Evolutionary conservation across 495 filamentous ascomycete genomes (phyloP).

Genomic region (Thermothielavioides terrestris): DNA sequence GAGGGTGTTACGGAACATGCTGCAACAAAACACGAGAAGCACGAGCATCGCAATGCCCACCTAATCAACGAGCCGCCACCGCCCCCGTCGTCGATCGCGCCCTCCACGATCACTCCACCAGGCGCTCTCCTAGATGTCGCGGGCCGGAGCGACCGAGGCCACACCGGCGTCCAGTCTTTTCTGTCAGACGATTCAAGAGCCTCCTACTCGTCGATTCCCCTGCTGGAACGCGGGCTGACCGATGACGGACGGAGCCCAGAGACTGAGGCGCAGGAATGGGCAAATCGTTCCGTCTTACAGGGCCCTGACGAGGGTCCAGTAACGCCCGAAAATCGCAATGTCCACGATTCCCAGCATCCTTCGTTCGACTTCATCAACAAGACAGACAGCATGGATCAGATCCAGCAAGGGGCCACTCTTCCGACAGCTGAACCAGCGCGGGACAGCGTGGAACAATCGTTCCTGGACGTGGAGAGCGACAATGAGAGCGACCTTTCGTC

Average conservation of each 20-base stretch:
- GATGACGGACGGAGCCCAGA: slow-evolving; percentile 42
- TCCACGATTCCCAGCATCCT: slow-evolving; percentile 29
- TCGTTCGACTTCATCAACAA: slow-evolving; percentile 44
- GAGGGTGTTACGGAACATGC: slow-evolving; percentile 8
- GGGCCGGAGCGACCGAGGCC: background rate
- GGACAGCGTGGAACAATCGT: slow-evolving; percentile 45
- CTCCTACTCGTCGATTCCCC: slow-evolving; percentile 69
- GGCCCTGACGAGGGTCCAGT: slow-evolving; percentile 25
- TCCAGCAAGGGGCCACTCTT: slow-evolving; percentile 20
- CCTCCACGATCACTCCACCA: slow-evolving; percentile 11
- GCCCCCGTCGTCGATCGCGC: slow-evolving; percentile 20
- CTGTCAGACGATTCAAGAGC: slow-evolving; percentile 40
- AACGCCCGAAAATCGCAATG: slow-evolving; percentile 23
- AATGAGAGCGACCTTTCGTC: slow-evolving; percentile 70
- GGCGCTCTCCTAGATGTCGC: slow-evolving; percentile 19
- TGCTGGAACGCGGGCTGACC: slow-evolving; percentile 64
- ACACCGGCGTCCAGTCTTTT: slow-evolving; percentile 34
- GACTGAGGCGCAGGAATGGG: slow-evolving; percentile 35
- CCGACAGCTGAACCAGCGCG: slow-evolving; percentile 5
- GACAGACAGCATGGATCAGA: slow-evolving; percentile 36
- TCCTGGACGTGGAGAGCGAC: slow-evolving; percentile 60
- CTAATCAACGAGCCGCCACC: slow-evolving; percentile 27
- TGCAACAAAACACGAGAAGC: slow-evolving; percentile 33
- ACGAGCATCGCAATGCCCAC: slow-evolving; percentile 40
- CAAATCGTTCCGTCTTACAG: slow-evolving; percentile 37